These are phyloP conservation scores for Candida argentea DNA, from an alignment of 805 yeast species.

Conservation along the genomic window DNA sequence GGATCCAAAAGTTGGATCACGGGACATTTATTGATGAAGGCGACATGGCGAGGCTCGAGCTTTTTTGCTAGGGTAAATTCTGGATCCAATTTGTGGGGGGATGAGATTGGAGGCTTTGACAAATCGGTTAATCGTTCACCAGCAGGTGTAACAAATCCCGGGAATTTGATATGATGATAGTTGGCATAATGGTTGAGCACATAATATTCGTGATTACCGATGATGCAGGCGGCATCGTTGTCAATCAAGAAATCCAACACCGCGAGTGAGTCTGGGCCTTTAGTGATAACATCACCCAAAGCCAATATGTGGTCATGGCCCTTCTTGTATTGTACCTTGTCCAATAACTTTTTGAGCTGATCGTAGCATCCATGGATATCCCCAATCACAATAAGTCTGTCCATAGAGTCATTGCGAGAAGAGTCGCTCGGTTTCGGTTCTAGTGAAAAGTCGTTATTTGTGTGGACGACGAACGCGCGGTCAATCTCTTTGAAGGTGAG, in stretches of 20 bases:
- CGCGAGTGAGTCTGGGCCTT: constrained; percentile 67
- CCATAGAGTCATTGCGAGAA: constrained; percentile 10
- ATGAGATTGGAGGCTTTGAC: too few species aligned
- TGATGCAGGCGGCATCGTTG: constrained; percentile 55
- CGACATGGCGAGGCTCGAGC: constrained; percentile 50
- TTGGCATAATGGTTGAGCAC: constrained; percentile 56
- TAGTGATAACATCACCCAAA: constrained; percentile 78
- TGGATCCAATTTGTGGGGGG: too few species aligned
- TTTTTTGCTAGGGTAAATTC: constrained; percentile 39
- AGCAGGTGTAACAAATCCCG: not conserved
- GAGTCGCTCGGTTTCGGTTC: too few species aligned
- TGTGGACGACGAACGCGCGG: too few species aligned
- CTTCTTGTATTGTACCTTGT: constrained; percentile 36
- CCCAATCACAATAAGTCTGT: constrained; percentile 63
- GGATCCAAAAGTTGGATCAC: constrained; percentile 53
- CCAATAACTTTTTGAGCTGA: constrained; percentile 44
- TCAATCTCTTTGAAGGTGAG: constrained; percentile 2
- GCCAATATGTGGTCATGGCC: constrained; percentile 51
- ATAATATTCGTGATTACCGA: constrained; percentile 85
- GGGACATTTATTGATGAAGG: constrained; percentile 53
- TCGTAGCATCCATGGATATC: constrained; percentile 78
- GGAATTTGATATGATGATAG: constrained; percentile 35
- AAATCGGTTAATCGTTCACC: constrained; percentile 12
- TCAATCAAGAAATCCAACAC: constrained; percentile 51
- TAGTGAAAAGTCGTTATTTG: too few species aligned